Percentiles rank a stretch among this genome's conserved stretches.
Evolutionary conservation across 345 rosid genomes (phyloP).

Genomic region (Melastoma malabathricum): DNA sequence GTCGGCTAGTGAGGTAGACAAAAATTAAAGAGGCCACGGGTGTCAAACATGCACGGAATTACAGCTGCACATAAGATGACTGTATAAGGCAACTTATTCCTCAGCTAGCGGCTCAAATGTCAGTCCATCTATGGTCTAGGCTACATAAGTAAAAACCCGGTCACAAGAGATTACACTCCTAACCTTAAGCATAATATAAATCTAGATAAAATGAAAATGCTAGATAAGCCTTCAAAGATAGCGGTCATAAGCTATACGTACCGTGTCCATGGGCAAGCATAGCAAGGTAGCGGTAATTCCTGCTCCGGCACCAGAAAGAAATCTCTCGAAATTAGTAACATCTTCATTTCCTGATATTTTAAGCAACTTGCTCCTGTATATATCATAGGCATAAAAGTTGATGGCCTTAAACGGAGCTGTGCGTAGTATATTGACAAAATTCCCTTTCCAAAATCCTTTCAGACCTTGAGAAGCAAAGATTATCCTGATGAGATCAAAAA

Average conservation of each 20-base stretch:
- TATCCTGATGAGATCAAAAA: slow-evolving; percentile 43
- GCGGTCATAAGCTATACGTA: slow-evolving; percentile 20
- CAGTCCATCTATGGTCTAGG: no score
- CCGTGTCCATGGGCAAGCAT: slow-evolving; percentile 93
- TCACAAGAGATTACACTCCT: no score
- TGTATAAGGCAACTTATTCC: no score
- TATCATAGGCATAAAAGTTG: slow-evolving; percentile 87
- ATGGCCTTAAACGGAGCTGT: slow-evolving; percentile 93
- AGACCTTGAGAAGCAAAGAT: slow-evolving; percentile 55
- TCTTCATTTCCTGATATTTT: slow-evolving; percentile 56
- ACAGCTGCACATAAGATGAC: no score
- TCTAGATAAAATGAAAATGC: neutral
- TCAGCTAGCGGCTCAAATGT: no score
- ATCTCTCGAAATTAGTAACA: slow-evolving; percentile 73
- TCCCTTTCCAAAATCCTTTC: slow-evolving; percentile 94
- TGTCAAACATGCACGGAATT: no score
- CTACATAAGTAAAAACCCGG: no score
- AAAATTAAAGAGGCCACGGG: no score
- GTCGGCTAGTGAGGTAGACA: no score
- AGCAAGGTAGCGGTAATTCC: slow-evolving; percentile 84
- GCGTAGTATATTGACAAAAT: slow-evolving; percentile 76
- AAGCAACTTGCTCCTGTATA: slow-evolving; percentile 54
- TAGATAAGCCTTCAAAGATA: neutral
- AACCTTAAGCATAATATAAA: no score
- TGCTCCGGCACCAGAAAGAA: slow-evolving; percentile 87